Evolutionary conservation across 441 rosid genomes (phyloP).

Genomic region (Erodium trifolium): DNA sequence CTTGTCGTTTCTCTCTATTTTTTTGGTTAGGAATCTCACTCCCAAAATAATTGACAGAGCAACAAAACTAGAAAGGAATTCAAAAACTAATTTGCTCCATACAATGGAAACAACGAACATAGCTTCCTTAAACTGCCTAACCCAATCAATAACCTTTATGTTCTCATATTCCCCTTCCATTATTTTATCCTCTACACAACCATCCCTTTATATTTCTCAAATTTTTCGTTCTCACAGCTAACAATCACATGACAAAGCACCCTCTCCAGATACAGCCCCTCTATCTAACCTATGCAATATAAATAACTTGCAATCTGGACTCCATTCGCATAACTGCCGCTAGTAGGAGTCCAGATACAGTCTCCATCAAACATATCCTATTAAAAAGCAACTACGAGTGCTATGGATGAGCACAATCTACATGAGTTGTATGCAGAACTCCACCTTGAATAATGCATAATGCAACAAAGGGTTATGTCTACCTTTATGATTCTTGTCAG

Average conservation of each 20-base stretch:
- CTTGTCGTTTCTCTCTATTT: neutral
- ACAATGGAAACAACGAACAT: neutral
- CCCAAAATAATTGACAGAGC: neutral
- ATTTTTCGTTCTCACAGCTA: neutral
- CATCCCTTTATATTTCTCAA: neutral
- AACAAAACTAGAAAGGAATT: neutral
- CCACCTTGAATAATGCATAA: neutral
- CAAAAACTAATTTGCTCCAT: neutral
- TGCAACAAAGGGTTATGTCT: neutral
- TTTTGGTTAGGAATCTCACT: neutral
- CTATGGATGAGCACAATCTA: neutral
- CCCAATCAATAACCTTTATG: neutral
- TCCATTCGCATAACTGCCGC: neutral
- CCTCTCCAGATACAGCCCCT: neutral
- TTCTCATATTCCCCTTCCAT: neutral
- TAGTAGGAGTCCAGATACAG: neutral
- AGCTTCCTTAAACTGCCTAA: slow-evolving; percentile 1
- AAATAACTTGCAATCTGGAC: neutral
- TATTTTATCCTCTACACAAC: neutral
- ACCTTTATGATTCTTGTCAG: slow-evolving; percentile 75
- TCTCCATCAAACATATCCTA: neutral
- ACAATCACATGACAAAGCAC: neutral
- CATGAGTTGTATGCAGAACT: neutral
- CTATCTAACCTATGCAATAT: neutral
- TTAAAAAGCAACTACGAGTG: neutral